Evolutionary conservation across 805 yeast species (phyloP), one percentile per base, ranked within the genome.

Genomic region (Schwanniomyces vanrijiae): DNA sequence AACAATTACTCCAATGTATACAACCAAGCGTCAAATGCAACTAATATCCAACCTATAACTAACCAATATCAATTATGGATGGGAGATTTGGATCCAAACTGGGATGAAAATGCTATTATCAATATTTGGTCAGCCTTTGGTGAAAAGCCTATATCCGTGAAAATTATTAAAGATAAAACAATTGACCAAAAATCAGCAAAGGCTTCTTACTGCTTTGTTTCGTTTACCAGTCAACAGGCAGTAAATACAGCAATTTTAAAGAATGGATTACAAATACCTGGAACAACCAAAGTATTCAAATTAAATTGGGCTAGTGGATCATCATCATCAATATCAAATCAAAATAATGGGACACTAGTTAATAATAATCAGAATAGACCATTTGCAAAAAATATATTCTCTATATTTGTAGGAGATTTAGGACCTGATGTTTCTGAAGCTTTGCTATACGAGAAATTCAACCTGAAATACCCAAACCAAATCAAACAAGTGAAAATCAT

Each of bases 31-130:
- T 34, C 39, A 7, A 21, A 26, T 11, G 25, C 31, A n/a, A 24
- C 22, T 11, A 33, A 31, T 14, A 28, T 16, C 19, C 37, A 34
- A 16, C 9, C 25, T 7, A 11, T 26, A 9, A 43, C 33, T 16
- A 44, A 44, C 16, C 55, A 60, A 20, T 68, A 66, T 34, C 83
- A 80, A 53, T 60, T 87, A 42, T 87, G 91, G 86, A 91, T 90
- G 96, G 97, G 97, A 19, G 97, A 89, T 57, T 68, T 90, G 39
- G 96, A 90, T 55, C 88, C 88, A 8, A 73, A 79, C 62, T 88
- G 96, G 90, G 88, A 86, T 50, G 97, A 90, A 61, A 63, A 69
- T 34, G 70, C 78, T 10, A 77, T 91, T 44, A 75, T 74, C 42
- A 78, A 80, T 48, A 78, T 90, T 40, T 90, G 96, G 97, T 62